These are phyloP conservation scores for Dryas integrifolia DNA, from an alignment of 331 rosid species.

Conservation along the genomic window DNA sequence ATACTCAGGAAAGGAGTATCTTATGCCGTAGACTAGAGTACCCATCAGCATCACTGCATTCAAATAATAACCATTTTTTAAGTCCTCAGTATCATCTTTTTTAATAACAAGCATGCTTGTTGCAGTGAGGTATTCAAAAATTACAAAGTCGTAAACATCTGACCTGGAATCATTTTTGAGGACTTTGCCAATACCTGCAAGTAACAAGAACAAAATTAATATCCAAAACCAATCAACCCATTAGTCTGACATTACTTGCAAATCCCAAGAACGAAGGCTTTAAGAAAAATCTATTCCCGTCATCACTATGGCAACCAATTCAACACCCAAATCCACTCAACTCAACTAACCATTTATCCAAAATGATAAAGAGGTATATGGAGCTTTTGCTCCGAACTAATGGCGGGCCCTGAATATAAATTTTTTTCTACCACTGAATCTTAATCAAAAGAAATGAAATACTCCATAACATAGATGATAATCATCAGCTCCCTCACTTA, in stretches of 20 bases:
- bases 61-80: constrained; percentile 23
- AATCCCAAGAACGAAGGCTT: not conserved
- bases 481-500: not conserved
- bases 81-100: not conserved
- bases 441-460: not conserved
- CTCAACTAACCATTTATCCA: not conserved
- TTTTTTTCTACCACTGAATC: not conserved
- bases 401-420: not conserved
- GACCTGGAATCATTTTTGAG: constrained; percentile 98
- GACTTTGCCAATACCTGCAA: constrained; percentile 96
- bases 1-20: constrained; percentile 84
- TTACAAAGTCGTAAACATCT: constrained; percentile 23
- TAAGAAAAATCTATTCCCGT: not conserved
- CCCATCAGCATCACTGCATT: constrained; percentile 98
- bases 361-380: not conserved
- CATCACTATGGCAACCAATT: not conserved
- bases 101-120: not conserved
- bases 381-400: not conserved
- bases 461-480: not conserved
- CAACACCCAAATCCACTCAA: not conserved
- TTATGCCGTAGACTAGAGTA: constrained; percentile 72
- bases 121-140: not conserved
- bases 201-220: constrained; percentile 21
- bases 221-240: not conserved
- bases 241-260: not conserved